Evolutionary conservation across 768 basidiomycete genomes (phyloP).

Genomic region (Xanthoconium stramineum): DNA sequence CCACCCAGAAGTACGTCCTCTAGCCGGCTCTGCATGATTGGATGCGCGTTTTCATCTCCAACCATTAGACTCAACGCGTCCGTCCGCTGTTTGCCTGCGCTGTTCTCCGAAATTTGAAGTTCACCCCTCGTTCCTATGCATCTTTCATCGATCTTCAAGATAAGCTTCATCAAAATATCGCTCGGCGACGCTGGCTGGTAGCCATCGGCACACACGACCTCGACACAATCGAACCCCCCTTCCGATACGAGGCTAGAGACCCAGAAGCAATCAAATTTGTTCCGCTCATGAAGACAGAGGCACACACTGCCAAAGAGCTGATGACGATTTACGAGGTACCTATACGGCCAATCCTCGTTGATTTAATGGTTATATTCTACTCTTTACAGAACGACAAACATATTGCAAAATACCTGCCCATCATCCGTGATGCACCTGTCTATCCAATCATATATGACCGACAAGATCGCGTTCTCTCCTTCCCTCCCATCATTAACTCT

Average conservation of each 20-base stretch:
- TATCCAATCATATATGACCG: constrained; percentile 98
- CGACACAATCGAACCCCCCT: constrained; percentile 82
- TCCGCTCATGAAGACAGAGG: constrained; percentile 76
- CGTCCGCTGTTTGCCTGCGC: constrained; percentile 92
- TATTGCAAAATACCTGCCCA: constrained; percentile 81
- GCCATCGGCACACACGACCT: constrained; percentile 98
- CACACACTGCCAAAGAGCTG: constrained; percentile 83
- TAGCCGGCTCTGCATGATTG: not conserved
- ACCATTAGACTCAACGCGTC: constrained; percentile 65
- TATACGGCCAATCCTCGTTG: not conserved
- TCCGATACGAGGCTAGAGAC: constrained; percentile 78
- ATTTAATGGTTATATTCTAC: not conserved
- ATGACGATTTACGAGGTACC: constrained; percentile 91
- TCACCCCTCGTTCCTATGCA: constrained; percentile 85
- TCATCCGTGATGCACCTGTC: constrained; percentile 92
- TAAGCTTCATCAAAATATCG: constrained; percentile 96
- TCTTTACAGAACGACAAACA: constrained; percentile 81
- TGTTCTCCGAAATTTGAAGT: constrained; percentile 83
- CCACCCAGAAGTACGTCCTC: constrained; percentile 60
- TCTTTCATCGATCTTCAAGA: constrained; percentile 99
- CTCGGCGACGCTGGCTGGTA: constrained; percentile 84
- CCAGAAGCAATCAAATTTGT: constrained; percentile 91
- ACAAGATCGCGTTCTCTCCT: constrained; percentile 82
- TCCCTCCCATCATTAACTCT: constrained; percentile 98
- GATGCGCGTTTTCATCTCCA: not conserved